Evolutionary conservation across 2,329 filamentous ascomycete species (phyloP).

Genomic region (Aspergillus hiratsukae): DNA sequence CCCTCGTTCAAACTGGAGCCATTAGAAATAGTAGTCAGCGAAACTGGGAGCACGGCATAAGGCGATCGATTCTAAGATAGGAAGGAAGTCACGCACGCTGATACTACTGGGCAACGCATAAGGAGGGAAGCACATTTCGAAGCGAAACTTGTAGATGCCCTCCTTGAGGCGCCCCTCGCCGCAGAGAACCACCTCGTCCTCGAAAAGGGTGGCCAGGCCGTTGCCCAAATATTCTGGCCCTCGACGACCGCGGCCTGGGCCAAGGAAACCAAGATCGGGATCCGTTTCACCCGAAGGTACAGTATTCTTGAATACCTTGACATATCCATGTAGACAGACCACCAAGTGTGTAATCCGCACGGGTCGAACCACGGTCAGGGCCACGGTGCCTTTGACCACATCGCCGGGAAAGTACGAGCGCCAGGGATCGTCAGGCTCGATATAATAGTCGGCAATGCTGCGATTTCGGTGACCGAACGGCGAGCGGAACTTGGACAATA

Average conservation of each 20-base stretch:
- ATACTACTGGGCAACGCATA: slow-evolving; percentile 75
- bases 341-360: slow-evolving; percentile 61
- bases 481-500: slow-evolving; percentile 53
- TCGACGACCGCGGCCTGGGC: slow-evolving; percentile 51
- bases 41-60: not conserved
- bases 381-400: slow-evolving; percentile 56
- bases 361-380: slow-evolving; percentile 57
- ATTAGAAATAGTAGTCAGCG: slow-evolving; percentile 2
- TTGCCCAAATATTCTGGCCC: slow-evolving; percentile 57
- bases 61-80: not conserved
- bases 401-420: slow-evolving; percentile 60
- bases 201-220: slow-evolving; percentile 60
- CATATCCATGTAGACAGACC: slow-evolving; percentile 59
- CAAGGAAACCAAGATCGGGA: slow-evolving; percentile 47
- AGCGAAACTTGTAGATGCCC: slow-evolving; percentile 63
- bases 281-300: slow-evolving; percentile 52
- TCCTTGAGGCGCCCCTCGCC: slow-evolving; percentile 60
- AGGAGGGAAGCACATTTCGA: slow-evolving; percentile 58
- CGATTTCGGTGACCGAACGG: slow-evolving; percentile 52
- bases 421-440: slow-evolving; percentile 60
- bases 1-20: slow-evolving; percentile 79
- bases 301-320: slow-evolving; percentile 62
- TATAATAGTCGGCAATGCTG: slow-evolving; percentile 57
- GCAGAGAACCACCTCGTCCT: slow-evolving; percentile 61
- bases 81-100: slow-evolving; percentile 60